Percentiles rank a stretch among this genome's conserved stretches.
Evolutionary conservation across 2,329 filamentous ascomycete genomes (phyloP).

Genomic region (Diaporthe sp.): DNA sequence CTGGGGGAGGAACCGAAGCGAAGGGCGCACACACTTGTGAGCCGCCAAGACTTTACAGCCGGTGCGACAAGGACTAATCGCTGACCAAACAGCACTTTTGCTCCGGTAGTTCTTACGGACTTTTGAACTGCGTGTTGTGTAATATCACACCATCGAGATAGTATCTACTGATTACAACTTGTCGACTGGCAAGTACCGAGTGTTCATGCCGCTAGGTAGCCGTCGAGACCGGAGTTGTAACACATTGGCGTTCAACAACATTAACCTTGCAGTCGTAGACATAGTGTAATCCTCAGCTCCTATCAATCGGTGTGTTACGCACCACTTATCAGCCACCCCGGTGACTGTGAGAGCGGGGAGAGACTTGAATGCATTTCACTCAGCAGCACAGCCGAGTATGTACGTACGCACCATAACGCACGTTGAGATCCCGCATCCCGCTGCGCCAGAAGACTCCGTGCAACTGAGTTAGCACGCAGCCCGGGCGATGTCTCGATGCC

Average conservation of each 20-base stretch:
- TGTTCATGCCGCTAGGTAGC: not conserved
- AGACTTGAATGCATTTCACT: not conserved
- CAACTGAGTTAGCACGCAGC: not conserved
- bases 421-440: not conserved
- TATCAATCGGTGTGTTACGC: not conserved
- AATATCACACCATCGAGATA: not conserved
- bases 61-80: not conserved
- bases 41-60: constrained; percentile 24
- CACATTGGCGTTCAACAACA: not conserved
- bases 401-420: not conserved
- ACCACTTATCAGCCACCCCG: not conserved
- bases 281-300: not conserved
- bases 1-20: not conserved
- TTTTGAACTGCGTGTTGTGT: not conserved
- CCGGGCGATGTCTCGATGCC: not conserved
- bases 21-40: constrained; percentile 8
- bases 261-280: not conserved
- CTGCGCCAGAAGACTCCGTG: not conserved
- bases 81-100: not conserved
- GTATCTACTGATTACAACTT: not conserved
- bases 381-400: not conserved
- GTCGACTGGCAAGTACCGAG: not conserved
- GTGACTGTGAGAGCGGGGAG: no score
- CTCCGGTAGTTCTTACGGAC: not conserved
- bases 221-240: no score